Evolutionary conservation across 2,329 filamentous ascomycete genomes (phyloP), one percentile per base, ranked within the genome.

Genomic region (Nemania diffusa): DNA sequence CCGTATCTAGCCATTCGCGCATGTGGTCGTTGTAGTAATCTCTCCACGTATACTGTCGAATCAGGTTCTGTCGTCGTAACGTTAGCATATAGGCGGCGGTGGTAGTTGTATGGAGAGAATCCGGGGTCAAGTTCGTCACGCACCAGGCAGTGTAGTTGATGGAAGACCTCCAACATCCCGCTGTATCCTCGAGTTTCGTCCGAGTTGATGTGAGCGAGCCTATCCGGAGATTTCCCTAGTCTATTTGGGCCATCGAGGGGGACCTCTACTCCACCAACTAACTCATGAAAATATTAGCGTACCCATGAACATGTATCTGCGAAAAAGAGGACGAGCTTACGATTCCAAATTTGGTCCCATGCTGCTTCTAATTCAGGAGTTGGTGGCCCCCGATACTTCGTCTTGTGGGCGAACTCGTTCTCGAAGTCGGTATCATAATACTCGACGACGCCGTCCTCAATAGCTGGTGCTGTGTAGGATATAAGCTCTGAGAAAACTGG

Each of bases 61-160:
- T 58, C 11, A 52, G 52, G 11, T 66, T 66, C 58, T 37, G 26
- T 9, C 3, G n/a, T 7, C 13, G 22, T 42, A 3, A 4, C 32
- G n/a, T 60, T 60, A 60, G n/a, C n/a, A n/a, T n/a, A n/a, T n/a
- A n/a, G n/a, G n/a, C n/a, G n/a, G n/a, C n/a, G n/a, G 46, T 13
- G 27, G 27, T 5, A 13, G 15, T 13, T 55, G 22, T 5, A 13
- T 2, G 17, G 9, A 32, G n/a, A 15, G 9, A 34, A n/a, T 3
- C 3, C 20, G 7, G 15, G 32, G n/a, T n/a, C n/a, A n/a, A n/a
- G 29, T 15, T 4, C 3, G 32, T 40, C n/a, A 34, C 62, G 2
- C 29, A 66, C 64, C 6, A 66, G 40, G 34, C 64, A 66, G 27
- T 66, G 64, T 13, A 66, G 9, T 7, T 66, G 52, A 62, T 66